A percentile compares a stretch with the other conserved stretches of the same genome.
phyloP scores from a whole-genome alignment of 2,329 filamentous ascomycete genomes.

The Colletotrichum sp. region DNA sequence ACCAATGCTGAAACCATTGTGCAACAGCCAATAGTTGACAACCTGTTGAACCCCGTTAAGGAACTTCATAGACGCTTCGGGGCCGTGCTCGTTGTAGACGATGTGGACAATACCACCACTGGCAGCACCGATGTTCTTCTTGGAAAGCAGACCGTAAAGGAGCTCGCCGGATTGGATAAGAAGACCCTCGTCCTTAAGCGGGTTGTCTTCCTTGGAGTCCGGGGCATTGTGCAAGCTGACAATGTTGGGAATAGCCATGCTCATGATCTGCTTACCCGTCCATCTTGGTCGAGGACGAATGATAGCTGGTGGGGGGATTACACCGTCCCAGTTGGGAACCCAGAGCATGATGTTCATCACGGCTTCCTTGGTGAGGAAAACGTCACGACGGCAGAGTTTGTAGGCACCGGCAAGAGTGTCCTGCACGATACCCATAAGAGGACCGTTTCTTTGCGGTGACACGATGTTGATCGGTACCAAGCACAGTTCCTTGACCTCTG shows the following conservation, averaged over 20 bases:
- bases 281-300: conserved; percentile 89
- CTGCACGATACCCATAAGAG: conserved; percentile 99
- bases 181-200: conserved; percentile 77
- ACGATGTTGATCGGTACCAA: conserved; percentile 99
- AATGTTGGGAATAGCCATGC: conserved; percentile 86
- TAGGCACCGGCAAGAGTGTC: conserved; percentile 96
- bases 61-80: conserved; percentile 87
- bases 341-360: conserved; percentile 98
- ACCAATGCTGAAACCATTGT: conserved; percentile 96
- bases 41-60: conserved; percentile 95
- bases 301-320: conserved; percentile 93
- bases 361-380: conserved; percentile 86
- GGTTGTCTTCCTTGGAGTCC: conserved; percentile 60
- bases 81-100: conserved; percentile 93
- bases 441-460: conserved; percentile 94
- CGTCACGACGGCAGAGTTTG: conserved; percentile 93
- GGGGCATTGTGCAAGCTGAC: conserved; percentile 80
- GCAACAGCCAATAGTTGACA: conserved; percentile 95
- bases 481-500: conserved; percentile 92
- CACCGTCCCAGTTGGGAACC: conserved; percentile 97
- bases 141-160: conserved; percentile 87
- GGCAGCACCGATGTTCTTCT: conserved; percentile 92
- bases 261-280: conserved; percentile 98
- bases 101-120: conserved; percentile 93
- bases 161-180: conserved; percentile 87